Base-by-base conservation (phyloP, 495 filamentous ascomycete species). In the Tetracladium marchalianum region DNA sequence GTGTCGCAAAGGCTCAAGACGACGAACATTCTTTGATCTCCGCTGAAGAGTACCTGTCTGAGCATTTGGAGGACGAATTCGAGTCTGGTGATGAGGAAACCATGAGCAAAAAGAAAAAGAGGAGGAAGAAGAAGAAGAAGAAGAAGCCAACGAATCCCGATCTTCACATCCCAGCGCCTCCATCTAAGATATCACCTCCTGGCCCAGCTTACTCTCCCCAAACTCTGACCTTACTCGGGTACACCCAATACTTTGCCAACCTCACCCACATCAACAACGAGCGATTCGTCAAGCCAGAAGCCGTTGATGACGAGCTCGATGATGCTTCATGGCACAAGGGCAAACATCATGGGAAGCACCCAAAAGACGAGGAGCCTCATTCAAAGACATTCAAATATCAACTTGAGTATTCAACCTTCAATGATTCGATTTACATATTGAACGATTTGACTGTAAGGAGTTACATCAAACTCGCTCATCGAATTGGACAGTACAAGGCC, bases 121-220 rank as follows among this genome's bases (percentile, higher is more conserved):
- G 63, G 45, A 61, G 59, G 43, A 74, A 73, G 32, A 76, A 72
- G 55, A n/a, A n/a, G n/a, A n/a, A n/a, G n/a, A n/a, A n/a, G n/a
- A n/a, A n/a, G n/a, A 64, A 76, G 39, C 69, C 75, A 10, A 78
- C 81, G 56, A 64, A 73, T 42, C 80, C 80, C 7, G 57, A 76
- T 5, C 74, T 90, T 51, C 66, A 67, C 39, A 60, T 89, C 3
- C 92, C 92, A 0, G 59, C 75, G 6, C 73, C 80, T 1, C 92
- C 92, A 10, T 79, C n/a, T n/a, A n/a, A 80, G 53, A 72, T 76
- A 4, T 60, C 83, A 18, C 79, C 80, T 9, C 93, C 92, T 0
- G 92, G 92, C 1, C n/a, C 92, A 0, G 93, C 87, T 3, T 97
- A 99, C 62, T 90, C 82, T 3, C 80, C 84, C 24, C 93, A 99